Evolutionary conservation across 78 protist genomes (phyloP).

Genomic region (Dictyostelium purpureum): DNA sequence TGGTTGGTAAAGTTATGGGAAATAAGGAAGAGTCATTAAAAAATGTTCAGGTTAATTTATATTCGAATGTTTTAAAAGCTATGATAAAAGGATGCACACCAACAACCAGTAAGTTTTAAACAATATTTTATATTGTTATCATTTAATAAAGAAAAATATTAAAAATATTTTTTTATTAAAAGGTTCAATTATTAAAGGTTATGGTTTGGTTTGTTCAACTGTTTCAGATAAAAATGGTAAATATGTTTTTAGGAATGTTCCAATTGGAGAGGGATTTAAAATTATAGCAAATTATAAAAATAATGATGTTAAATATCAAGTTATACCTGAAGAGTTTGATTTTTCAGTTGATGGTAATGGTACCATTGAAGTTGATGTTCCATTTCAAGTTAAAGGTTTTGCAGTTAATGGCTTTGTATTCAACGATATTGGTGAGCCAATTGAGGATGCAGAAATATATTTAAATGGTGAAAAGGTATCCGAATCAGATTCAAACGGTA

Average conservation of each 20-base stretch:
- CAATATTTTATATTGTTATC: too few relatives aligned
- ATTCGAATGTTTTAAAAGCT: background rate
- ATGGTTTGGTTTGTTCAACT: background rate
- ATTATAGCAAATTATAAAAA: background rate
- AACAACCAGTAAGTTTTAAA: background rate
- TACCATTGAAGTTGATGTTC: background rate
- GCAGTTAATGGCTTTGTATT: constrained; percentile 23
- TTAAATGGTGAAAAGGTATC: constrained; percentile 16
- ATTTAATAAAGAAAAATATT: too few relatives aligned
- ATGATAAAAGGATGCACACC: background rate
- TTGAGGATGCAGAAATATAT: background rate
- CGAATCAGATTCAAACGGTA: constrained; percentile 6
- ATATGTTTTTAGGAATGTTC: constrained; percentile 12
- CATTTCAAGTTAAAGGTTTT: constrained; percentile 29
- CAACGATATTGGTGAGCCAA: background rate
- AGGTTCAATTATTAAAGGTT: background rate
- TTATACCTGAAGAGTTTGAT: background rate
- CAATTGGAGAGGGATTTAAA: constrained; percentile 33
- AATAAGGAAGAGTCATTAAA: background rate
- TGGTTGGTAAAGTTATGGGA: background rate
- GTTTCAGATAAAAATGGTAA: constrained; percentile 24
- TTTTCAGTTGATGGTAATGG: constrained; percentile 21
- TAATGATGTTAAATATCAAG: background rate
- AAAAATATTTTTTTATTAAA: background rate
- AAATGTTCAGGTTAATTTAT: background rate